phyloP scores from a whole-genome alignment of 768 basidiomycete species.

The Trametes elegans region DNA sequence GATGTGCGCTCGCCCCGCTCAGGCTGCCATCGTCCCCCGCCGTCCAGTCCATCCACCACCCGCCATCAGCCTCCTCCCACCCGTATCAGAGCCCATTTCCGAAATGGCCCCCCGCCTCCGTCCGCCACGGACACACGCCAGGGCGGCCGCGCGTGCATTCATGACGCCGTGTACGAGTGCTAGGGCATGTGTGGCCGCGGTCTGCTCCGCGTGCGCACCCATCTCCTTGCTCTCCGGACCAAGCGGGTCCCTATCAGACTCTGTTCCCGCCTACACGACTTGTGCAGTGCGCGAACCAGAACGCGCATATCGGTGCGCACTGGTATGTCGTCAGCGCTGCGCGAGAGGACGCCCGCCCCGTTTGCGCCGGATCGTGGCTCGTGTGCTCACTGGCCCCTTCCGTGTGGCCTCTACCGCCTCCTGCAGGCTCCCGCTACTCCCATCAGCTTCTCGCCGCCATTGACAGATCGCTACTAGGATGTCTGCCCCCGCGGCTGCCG shows the following conservation, averaged over 20 bases:
- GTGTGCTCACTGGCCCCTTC: not conserved
- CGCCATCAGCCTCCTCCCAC: not conserved
- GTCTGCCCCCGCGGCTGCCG: conserved; percentile 16
- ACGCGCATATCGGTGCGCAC: conserved; percentile 4
- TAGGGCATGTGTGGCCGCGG: not conserved
- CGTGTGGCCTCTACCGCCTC: conserved; percentile 2
- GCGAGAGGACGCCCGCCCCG: conserved; percentile 1
- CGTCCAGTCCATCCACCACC: not conserved
- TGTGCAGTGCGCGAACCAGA: conserved; percentile 4
- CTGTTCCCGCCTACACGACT: not conserved
- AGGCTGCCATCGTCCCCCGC: not conserved
- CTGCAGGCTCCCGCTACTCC: not conserved
- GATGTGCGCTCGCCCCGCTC: not conserved
- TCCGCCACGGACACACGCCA: not conserved
- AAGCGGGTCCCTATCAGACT: conserved; percentile 3
- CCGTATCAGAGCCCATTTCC: not conserved
- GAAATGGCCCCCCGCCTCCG: not conserved
- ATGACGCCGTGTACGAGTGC: not conserved
- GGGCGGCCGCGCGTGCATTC: too few relatives aligned
- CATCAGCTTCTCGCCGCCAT: conserved; percentile 12
- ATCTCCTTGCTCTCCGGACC: conserved; percentile 19
- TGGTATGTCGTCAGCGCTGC: conserved; percentile 19
- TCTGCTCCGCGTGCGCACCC: conserved; percentile 1
- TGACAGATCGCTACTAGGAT: conserved; percentile 20
- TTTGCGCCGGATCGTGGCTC: not conserved